Conservation (phyloP, 148 eudicot species). For the Simmondsia chinensis region DNA sequence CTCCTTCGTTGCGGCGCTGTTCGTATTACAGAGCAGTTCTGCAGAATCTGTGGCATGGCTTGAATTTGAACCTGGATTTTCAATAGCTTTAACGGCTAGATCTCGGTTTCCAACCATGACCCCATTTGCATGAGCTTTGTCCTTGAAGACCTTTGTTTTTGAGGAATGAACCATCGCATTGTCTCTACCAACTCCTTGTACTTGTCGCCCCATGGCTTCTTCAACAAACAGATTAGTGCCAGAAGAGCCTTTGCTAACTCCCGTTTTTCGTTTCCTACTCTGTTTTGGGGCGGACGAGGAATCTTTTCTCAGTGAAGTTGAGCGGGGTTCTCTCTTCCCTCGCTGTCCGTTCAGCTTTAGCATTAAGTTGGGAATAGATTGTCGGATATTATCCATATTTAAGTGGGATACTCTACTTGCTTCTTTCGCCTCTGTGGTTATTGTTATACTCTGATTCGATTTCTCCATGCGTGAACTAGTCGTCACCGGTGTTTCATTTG, state of each 20-base stretch:
- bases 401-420: slow-evolving; percentile 2
- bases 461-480: slow-evolving; percentile 7
- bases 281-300: background rate
- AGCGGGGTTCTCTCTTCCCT: slow-evolving; percentile 9
- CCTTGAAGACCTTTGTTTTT: background rate
- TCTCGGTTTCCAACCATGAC: too few relatives aligned
- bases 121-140: background rate
- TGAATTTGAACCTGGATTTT: too few relatives aligned
- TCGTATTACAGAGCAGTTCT: too few relatives aligned
- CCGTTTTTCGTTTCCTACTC: background rate
- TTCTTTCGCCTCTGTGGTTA: slow-evolving; percentile 7
- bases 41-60: too few relatives aligned
- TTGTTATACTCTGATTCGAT: background rate
- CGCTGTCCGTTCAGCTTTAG: slow-evolving; percentile 7
- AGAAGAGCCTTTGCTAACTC: background rate
- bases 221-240: background rate
- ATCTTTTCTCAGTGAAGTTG: background rate
- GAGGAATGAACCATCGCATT: background rate
- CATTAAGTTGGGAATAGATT: slow-evolving; percentile 8
- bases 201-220: slow-evolving; percentile 1
- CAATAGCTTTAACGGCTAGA: too few relatives aligned
- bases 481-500: slow-evolving; percentile 5
- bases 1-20: too few relatives aligned
- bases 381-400: slow-evolving; percentile 1
- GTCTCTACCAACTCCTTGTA: background rate